Conservation (phyloP, 108 stramenopile species). For the Bacterosira constricta region DNA sequence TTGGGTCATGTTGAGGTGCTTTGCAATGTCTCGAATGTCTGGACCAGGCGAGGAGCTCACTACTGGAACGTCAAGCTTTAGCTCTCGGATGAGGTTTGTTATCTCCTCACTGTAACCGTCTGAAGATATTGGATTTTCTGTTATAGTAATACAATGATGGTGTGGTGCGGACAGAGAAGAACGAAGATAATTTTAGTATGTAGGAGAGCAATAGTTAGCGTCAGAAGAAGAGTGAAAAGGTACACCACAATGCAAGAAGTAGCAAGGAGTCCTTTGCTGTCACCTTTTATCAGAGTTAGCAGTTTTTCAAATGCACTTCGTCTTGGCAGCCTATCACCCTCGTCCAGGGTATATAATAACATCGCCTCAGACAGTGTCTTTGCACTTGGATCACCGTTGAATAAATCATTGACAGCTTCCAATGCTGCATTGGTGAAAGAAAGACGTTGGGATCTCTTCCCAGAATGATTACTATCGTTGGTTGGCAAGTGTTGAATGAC, state of each 20-base stretch:
- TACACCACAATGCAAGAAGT: too few relatives aligned
- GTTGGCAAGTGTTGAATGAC: not conserved
- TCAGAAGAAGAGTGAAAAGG: not conserved
- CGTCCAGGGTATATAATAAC: conserved; percentile 8
- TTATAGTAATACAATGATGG: not conserved
- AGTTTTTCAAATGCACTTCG: conserved; percentile 15
- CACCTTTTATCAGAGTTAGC: conserved; percentile 9
- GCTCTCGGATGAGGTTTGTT: conserved; percentile 15
- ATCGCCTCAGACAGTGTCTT: conserved; percentile 25
- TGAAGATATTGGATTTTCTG: conserved; percentile 18
- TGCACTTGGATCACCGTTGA: conserved; percentile 19
- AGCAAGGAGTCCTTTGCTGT: not conserved
- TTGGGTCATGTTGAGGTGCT: conserved; percentile 22
- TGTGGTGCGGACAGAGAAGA: too few relatives aligned
- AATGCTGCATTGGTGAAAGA: conserved; percentile 16
- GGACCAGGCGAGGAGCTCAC: not conserved
- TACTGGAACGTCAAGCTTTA: conserved; percentile 7
- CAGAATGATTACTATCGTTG: not conserved
- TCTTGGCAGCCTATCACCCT: conserved; percentile 3
- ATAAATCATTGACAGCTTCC: conserved; percentile 26
- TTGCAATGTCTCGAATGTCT: conserved; percentile 7
- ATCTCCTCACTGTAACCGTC: conserved; percentile 35
- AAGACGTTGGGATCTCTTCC: not conserved
- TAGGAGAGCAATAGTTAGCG: too few relatives aligned
- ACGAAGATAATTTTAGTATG: too few relatives aligned